phyloP scores from a whole-genome alignment of 2,329 filamentous ascomycete species.

The Claviceps pazoutovae region DNA sequence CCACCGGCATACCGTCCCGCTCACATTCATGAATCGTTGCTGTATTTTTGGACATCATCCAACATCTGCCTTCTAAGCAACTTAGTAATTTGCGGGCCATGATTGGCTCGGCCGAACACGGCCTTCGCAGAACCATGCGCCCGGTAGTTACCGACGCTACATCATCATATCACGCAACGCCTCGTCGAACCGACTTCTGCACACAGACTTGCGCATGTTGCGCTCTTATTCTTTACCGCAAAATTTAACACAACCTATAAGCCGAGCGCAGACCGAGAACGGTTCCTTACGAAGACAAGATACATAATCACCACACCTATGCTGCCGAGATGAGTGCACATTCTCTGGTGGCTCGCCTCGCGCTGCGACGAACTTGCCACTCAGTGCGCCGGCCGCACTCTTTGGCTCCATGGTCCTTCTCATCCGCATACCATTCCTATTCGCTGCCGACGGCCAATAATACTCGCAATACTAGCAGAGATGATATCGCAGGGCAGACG shows the following conservation, averaged over 20 bases:
- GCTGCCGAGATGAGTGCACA: conserved; percentile 29
- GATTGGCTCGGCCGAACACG: conserved; percentile 12
- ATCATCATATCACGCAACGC: not conserved
- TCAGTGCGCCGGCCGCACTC: conserved; percentile 24
- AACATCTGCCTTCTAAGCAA: not conserved
- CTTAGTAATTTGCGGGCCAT: conserved; percentile 5
- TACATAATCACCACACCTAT: conserved; percentile 8
- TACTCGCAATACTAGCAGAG: conserved; percentile 26
- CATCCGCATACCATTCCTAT: conserved; percentile 36
- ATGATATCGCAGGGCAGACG: conserved; percentile 28
- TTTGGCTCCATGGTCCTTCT: conserved; percentile 20
- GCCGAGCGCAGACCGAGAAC: too few species aligned
- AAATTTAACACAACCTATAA: too few species aligned
- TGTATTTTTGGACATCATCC: not conserved
- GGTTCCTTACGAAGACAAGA: not conserved
- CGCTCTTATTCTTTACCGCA: too few species aligned
- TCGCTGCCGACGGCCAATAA: conserved; percentile 29
- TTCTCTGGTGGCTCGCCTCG: conserved; percentile 25
- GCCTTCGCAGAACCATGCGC: conserved; percentile 8
- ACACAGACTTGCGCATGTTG: too few species aligned
- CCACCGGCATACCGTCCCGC: too few species aligned
- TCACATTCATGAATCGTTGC: too few species aligned
- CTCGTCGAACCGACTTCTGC: not conserved
- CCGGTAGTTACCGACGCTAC: not conserved
- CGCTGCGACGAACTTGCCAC: conserved; percentile 26